A percentile compares a stretch with the other conserved stretches of the same genome.
Conservation (phyloP, 1,284 basidiomycete species). For the Cystobasidium sp. region DNA sequence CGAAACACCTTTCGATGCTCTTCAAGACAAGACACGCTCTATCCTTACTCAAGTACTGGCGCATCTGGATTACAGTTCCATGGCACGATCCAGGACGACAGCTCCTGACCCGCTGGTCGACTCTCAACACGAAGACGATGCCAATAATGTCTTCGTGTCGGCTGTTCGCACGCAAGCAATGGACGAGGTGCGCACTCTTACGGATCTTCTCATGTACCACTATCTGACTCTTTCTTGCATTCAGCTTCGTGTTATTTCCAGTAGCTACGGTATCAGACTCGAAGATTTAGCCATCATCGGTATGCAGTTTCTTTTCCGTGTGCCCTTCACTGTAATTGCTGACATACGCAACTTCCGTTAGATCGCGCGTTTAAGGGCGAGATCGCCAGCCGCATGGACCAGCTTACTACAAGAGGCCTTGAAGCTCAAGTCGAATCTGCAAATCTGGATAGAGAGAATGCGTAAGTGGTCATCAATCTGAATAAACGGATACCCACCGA, state of each 20-base stretch:
- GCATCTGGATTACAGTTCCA: constrained; percentile 64
- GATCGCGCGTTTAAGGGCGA: constrained; percentile 66
- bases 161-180: constrained; percentile 76
- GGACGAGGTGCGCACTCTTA: constrained; percentile 67
- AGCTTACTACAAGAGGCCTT: constrained; percentile 74
- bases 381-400: constrained; percentile 74
- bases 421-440: constrained; percentile 82
- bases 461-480: not conserved
- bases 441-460: constrained; percentile 43
- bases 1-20: constrained; percentile 76
- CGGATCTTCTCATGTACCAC: not conserved
- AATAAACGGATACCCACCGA: constrained; percentile 56
- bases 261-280: constrained; percentile 53
- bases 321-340: not conserved
- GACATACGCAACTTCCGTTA: not conserved
- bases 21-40: constrained; percentile 76
- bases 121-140: constrained; percentile 64
- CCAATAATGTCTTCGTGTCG: constrained; percentile 72
- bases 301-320: constrained; percentile 43
- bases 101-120: constrained; percentile 66
- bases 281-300: constrained; percentile 80
- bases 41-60: constrained; percentile 80
- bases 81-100: constrained; percentile 72
- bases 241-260: not conserved
- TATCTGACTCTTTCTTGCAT: not conserved